phyloP scores from a whole-genome alignment of 495 filamentous ascomycete genomes.

The Neurospora terricola region DNA sequence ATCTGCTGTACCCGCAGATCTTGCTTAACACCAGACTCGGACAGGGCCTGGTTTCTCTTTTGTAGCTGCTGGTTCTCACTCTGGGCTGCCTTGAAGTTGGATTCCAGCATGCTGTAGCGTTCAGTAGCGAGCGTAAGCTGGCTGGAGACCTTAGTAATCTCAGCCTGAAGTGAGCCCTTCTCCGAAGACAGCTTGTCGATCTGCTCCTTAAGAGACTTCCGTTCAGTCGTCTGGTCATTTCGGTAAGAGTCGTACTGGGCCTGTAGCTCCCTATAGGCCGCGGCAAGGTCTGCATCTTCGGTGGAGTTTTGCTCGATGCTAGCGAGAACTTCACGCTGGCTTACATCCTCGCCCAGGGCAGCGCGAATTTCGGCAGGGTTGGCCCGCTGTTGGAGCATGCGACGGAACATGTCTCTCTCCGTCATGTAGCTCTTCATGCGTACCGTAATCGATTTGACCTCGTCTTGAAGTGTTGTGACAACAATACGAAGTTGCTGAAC shows the following conservation, averaged over 20 bases:
- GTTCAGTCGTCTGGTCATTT: conserved; percentile 70
- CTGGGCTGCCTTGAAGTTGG: conserved; percentile 72
- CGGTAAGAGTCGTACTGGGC: conserved; percentile 83
- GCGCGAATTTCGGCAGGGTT: conserved; percentile 49
- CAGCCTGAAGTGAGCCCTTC: conserved; percentile 70
- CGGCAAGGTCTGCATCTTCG: conserved; percentile 29
- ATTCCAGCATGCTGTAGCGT: conserved; percentile 82
- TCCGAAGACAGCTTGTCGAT: conserved; percentile 70
- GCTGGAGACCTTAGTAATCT: conserved; percentile 65
- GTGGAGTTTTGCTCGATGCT: conserved; percentile 39
- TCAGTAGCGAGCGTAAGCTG: conserved; percentile 72
- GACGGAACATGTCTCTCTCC: conserved; percentile 93
- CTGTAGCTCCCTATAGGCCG: conserved; percentile 70
- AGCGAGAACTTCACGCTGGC: conserved; percentile 34
- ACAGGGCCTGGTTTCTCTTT: conserved; percentile 61
- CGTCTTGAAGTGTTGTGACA: conserved; percentile 50
- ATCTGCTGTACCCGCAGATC: conserved; percentile 84
- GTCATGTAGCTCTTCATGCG: conserved; percentile 86
- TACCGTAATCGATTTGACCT: conserved; percentile 65
- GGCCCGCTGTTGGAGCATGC: conserved; percentile 70
- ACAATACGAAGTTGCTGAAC: conserved; percentile 58
- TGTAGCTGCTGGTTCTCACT: conserved; percentile 76
- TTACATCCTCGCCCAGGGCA: conserved; percentile 48
- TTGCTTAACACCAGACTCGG: conserved; percentile 77
- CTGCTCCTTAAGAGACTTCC: conserved; percentile 74